Conservation (phyloP, 768 basidiomycete species). For the Panellus pusillus region DNA sequence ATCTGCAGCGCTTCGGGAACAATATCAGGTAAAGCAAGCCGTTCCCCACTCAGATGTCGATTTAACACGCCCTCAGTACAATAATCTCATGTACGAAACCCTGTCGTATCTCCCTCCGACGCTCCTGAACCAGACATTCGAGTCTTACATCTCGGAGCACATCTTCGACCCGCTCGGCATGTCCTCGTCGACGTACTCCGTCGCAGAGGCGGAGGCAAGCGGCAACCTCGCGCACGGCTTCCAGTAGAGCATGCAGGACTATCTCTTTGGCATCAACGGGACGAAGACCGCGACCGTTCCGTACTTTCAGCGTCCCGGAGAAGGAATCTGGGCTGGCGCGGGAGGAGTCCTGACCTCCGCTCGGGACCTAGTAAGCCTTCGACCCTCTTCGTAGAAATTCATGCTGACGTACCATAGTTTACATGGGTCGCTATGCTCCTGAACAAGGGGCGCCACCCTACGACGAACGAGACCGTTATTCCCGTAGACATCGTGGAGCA, state of each 20-base stretch:
- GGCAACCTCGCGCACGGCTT: conserved; percentile 39
- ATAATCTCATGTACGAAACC: conserved; percentile 46
- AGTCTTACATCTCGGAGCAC: conserved; percentile 39
- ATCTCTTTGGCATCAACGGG: conserved; percentile 30
- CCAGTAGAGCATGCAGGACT: conserved; percentile 34
- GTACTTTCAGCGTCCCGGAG: conserved; percentile 39
- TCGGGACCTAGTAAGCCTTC: conserved; percentile 36
- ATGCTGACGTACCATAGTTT: conserved; percentile 1
- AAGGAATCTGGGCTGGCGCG: conserved; percentile 41
- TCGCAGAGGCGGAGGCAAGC: conserved; percentile 34
- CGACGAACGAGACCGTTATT: conserved; percentile 37
- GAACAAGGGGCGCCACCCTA: conserved; percentile 39
- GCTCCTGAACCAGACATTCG: conserved; percentile 40
- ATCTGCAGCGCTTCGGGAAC: conserved; percentile 40
- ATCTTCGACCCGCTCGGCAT: conserved; percentile 41
- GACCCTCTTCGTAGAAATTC: too few species aligned
- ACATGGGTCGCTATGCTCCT: conserved; percentile 43
- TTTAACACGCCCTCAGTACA: conserved; percentile 27
- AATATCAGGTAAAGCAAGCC: conserved; percentile 26
- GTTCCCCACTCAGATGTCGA: too few species aligned
- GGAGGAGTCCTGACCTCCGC: conserved; percentile 42
- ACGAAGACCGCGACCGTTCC: conserved; percentile 36
- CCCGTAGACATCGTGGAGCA: conserved; percentile 37
- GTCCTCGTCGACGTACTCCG: conserved; percentile 40
- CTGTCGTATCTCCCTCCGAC: conserved; percentile 39